These are phyloP conservation scores for Aspergillus sp. DNA, from an alignment of 2,329 filamentous ascomycete species.

Conservation along the genomic window DNA sequence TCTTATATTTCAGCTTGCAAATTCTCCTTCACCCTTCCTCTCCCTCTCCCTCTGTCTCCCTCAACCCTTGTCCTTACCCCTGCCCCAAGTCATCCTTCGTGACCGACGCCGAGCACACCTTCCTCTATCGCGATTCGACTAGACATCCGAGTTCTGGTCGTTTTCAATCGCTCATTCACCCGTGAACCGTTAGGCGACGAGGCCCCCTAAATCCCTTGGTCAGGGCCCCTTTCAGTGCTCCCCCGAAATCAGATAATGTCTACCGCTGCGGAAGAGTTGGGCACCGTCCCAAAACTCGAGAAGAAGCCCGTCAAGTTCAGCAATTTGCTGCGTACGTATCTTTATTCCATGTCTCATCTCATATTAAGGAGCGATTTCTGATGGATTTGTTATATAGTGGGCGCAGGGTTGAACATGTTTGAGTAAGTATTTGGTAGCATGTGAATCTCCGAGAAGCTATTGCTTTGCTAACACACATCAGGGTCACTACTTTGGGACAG, in stretches of 20 bases:
- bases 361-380: slow-evolving; percentile 21
- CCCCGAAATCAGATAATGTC: slow-evolving; percentile 58
- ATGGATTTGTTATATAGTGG: slow-evolving; percentile 52
- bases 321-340: slow-evolving; percentile 74
- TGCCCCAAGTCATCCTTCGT: background rate
- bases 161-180: slow-evolving; percentile 5
- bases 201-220: slow-evolving; percentile 93
- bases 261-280: slow-evolving; percentile 48
- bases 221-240: slow-evolving; percentile 73
- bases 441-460: background rate
- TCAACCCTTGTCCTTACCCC: slow-evolving; percentile 5
- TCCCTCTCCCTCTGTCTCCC: background rate
- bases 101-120: background rate
- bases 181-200: slow-evolving; percentile 63
- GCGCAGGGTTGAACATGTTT: slow-evolving; percentile 93
- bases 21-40: background rate
- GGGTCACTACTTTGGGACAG: slow-evolving; percentile 69
- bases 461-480: slow-evolving; percentile 28
- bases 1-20: background rate
- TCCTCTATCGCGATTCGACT: slow-evolving; percentile 1
- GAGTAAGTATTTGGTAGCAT: slow-evolving; percentile 57
- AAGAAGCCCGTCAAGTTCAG: slow-evolving; percentile 99
- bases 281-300: slow-evolving; percentile 67
- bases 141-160: slow-evolving; percentile 12
- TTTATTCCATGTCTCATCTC: background rate